These are phyloP conservation scores for Plasmodium relictum DNA, from an alignment of 169 alveolate species.

Conservation along the genomic window DNA sequence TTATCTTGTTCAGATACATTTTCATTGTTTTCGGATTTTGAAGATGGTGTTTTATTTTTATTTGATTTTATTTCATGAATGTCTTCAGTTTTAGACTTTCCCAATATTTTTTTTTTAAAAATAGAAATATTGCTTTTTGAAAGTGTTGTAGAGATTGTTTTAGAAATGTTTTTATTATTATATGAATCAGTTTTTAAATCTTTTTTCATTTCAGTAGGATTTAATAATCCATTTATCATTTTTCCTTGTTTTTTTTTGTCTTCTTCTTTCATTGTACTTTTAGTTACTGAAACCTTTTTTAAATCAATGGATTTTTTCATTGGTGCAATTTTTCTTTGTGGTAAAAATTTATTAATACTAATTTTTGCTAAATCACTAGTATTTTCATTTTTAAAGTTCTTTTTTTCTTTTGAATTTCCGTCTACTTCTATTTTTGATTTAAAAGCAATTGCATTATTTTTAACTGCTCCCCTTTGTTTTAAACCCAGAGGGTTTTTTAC, in stretches of 20 bases:
- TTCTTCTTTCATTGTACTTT: constrained; percentile 47
- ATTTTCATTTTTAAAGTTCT: constrained; percentile 47
- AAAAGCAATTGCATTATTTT: constrained; percentile 13
- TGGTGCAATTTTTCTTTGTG: constrained; percentile 43
- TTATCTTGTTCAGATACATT: constrained; percentile 28
- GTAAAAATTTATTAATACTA: constrained; percentile 1
- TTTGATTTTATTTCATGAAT: constrained; percentile 18
- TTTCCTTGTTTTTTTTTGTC: constrained; percentile 50
- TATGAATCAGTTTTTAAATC: constrained; percentile 22
- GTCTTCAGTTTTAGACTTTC: constrained; percentile 51
- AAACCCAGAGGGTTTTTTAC: constrained; percentile 20
- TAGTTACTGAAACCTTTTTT: constrained; percentile 35
- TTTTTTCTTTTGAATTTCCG: constrained; percentile 42
- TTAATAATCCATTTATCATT: constrained; percentile 19
- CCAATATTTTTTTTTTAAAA: constrained; percentile 36
- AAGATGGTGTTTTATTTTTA: constrained; percentile 21
- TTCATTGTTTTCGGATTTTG: constrained; percentile 48
- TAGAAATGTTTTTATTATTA: constrained; percentile 15
- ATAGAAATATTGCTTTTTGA: constrained; percentile 19
- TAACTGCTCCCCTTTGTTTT: constrained; percentile 35
- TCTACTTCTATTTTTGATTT: constrained; percentile 17
- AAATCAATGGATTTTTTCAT: constrained; percentile 41
- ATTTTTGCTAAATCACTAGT: constrained; percentile 34
- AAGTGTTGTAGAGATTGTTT: constrained; percentile 28
- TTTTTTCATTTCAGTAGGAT: constrained; percentile 7